These are phyloP conservation scores for Thalassiosira livingstoniorum DNA, from an alignment of 352 stramenopile species.

Conservation along the genomic window DNA sequence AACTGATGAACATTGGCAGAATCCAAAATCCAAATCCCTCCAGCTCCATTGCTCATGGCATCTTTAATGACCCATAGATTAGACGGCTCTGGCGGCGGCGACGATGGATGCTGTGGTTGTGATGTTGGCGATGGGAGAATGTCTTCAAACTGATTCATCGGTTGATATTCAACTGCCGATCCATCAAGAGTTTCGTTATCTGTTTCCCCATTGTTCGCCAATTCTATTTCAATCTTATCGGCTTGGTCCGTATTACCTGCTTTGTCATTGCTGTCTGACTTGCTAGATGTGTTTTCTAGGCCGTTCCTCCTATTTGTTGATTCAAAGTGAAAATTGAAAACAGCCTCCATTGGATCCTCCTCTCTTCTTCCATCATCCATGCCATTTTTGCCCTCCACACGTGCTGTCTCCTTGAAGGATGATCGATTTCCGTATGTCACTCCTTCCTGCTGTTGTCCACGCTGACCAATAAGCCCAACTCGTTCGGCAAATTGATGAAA, in stretches of 20 bases:
- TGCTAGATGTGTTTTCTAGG: too few species aligned
- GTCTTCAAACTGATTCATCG: conserved; percentile 37
- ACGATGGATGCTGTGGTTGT: neutral
- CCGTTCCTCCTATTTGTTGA: too few species aligned
- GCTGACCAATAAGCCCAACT: conserved; percentile 43
- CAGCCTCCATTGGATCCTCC: too few species aligned
- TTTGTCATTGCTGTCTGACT: too few species aligned
- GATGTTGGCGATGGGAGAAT: neutral
- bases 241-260: too few species aligned
- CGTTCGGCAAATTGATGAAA: conserved; percentile 53
- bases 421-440: too few species aligned
- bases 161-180: neutral
- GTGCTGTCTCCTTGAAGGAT: too few species aligned
- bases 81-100: conserved; percentile 17
- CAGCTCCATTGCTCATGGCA: conserved; percentile 76
- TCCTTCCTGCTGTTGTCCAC: too few species aligned
- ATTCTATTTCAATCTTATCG: neutral
- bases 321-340: too few species aligned
- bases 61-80: conserved; percentile 85
- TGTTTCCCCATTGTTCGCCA: neutral
- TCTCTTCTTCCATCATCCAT: too few species aligned
- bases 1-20: conserved; percentile 52
- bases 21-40: conserved; percentile 79
- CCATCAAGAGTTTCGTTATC: neutral
- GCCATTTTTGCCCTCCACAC: too few species aligned